These are phyloP conservation scores for Metarhizium humberi DNA, from an alignment of 2,329 filamentous ascomycete genomes.

Conservation along the genomic window DNA sequence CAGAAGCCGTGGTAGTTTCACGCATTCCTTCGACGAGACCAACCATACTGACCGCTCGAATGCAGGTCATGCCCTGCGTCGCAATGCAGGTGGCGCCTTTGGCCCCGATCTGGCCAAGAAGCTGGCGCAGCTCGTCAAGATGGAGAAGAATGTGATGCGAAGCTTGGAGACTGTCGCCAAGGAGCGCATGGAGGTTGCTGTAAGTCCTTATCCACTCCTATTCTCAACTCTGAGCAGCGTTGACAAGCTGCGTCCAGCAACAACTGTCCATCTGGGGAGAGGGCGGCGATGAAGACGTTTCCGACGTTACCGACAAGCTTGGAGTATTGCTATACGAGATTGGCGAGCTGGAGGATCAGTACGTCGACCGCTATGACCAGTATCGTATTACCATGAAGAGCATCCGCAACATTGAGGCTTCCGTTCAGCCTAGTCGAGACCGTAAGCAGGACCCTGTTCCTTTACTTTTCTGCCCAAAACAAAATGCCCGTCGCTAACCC, in stretches of 20 bases:
- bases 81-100: slow-evolving; percentile 67
- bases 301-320: slow-evolving; percentile 97
- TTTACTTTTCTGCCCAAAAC: not conserved
- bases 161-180: slow-evolving; percentile 91
- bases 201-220: slow-evolving; percentile 40
- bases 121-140: slow-evolving; percentile 95
- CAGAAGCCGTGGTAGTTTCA: not conserved
- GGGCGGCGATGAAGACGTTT: slow-evolving; percentile 90
- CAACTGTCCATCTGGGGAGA: slow-evolving; percentile 99
- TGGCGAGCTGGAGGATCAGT: slow-evolving; percentile 95
- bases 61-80: slow-evolving; percentile 57
- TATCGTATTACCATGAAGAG: slow-evolving; percentile 99
- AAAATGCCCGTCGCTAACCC: not conserved
- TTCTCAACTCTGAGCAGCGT: not conserved
- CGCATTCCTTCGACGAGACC: not conserved
- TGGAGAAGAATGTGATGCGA: slow-evolving; percentile 99
- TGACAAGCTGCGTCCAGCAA: slow-evolving; percentile 50
- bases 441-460: slow-evolving; percentile 46
- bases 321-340: slow-evolving; percentile 98
- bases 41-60: not conserved
- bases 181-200: slow-evolving; percentile 96
- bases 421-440: slow-evolving; percentile 94
- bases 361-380: slow-evolving; percentile 97
- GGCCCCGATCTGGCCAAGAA: slow-evolving; percentile 91
- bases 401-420: slow-evolving; percentile 97